phyloP scores from a whole-genome alignment of 768 basidiomycete genomes.

The Strobilomyces echinocephalus region DNA sequence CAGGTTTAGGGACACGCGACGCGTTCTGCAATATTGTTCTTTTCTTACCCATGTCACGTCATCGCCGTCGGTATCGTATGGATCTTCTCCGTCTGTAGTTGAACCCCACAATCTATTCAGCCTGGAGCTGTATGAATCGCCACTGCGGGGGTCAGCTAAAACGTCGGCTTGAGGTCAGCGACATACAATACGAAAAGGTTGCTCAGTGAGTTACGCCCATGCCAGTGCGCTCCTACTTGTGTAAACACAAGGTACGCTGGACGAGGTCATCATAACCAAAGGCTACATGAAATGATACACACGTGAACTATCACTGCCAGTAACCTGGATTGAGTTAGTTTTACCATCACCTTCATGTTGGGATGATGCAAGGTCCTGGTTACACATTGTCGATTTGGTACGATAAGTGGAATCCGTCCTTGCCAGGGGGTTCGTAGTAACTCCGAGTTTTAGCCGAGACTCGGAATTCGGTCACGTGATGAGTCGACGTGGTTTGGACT shows the following conservation, averaged over 20 bases:
- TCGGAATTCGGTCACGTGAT: no score
- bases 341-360: not conserved
- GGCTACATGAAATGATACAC: not conserved
- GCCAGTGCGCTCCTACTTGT: conserved; percentile 3
- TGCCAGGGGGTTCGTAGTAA: no score
- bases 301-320: not conserved
- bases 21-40: not conserved
- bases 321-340: not conserved
- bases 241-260: not conserved
- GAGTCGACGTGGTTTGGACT: no score
- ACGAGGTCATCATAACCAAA: not conserved
- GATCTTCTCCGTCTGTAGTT: not conserved
- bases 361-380: not conserved
- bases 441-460: no score
- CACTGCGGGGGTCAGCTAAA: not conserved
- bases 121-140: conserved; percentile 13
- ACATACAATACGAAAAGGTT: conserved; percentile 11
- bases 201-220: not conserved
- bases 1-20: not conserved
- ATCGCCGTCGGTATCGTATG: not conserved
- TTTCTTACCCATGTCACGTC: conserved; percentile 8
- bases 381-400: not conserved
- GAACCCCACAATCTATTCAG: not conserved
- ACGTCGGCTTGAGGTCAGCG: not conserved
- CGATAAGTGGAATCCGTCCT: no score